Base-by-base conservation (phyloP, 75 land plant species). In the Gnetum montanum region DNA sequence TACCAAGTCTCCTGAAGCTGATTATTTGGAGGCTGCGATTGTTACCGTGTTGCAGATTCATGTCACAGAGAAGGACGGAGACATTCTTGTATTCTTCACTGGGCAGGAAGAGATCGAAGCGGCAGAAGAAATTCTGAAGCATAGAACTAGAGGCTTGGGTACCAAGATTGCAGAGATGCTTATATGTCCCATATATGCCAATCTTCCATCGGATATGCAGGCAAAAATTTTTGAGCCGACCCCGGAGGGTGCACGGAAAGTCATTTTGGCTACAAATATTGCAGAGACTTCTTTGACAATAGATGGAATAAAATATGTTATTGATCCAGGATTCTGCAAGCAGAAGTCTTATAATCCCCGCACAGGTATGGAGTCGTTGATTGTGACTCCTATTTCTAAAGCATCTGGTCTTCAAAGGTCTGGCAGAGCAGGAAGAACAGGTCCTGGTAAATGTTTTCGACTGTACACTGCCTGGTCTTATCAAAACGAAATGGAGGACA, bases 21-120 rank as follows among this genome's bases (percentile, higher is more conserved):
- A 95, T 59, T 95, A 86, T 58, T 62, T 95, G 50, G 99, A 90
- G 68, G 99, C 99, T 35, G 92, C 97, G 1, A 70, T 91, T 38
- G 86, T 83, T 7, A 86, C 99, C 27, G 99, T 80, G 6, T 69
- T 95, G n/a, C 96, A 90, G 34, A 85, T 88, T 46, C 99, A 95
- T 62, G 97, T 95, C n/a, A 86, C 83, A 0, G 78, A 90, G 43
- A 60, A 92, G 11, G 65, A 77, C 28, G 99, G 99, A 18, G 99
- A 95, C 70, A 72, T 90, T 54, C 68, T 95, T 38, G 96, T 95
- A 11, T 95, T 95, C 47, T 73, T 90, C 49, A 95, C 99, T 6
- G 99, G 99, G 15, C 97, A 95, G 64, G 99, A 95, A 49, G 99
- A 95, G 61, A 94, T 90, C 57, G 99, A 95, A 67, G 66, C 86